phyloP scores from a whole-genome alignment of 73 alveolate genomes.

The Tetrahymena malaccensis region DNA sequence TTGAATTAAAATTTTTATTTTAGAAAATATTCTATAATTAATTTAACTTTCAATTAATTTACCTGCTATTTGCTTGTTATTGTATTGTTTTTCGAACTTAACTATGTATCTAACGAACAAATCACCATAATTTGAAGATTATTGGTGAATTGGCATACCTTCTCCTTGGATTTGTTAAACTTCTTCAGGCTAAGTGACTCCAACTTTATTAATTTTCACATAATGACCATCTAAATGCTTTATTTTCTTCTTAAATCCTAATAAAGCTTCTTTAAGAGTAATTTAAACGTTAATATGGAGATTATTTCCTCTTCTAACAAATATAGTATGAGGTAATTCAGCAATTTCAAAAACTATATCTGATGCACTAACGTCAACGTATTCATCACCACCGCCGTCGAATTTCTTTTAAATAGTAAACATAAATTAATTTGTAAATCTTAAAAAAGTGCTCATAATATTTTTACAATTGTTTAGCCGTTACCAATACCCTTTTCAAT shows the following conservation, averaged over 20 bases:
- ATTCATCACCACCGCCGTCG: constrained; percentile 76
- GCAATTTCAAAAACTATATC: constrained; percentile 59
- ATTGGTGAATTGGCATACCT: constrained; percentile 94
- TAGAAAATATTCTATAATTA: not conserved
- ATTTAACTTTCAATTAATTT: not conserved
- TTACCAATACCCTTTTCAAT: constrained; percentile 78
- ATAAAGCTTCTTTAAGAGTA: constrained; percentile 87
- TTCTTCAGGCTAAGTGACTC: constrained; percentile 84
- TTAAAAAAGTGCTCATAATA: not conserved
- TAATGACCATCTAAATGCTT: constrained; percentile 91
- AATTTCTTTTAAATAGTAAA: constrained; percentile 21
- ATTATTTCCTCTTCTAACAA: constrained; percentile 80
- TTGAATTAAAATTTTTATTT: not conserved
- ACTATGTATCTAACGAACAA: constrained; percentile 55
- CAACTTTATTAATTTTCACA: constrained; percentile 72
- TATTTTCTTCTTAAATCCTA: constrained; percentile 87
- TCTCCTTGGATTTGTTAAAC: constrained; percentile 80
- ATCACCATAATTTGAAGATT: constrained; percentile 86
- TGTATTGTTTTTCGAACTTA: not conserved
- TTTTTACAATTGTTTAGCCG: constrained; percentile 49
- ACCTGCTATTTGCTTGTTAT: not conserved
- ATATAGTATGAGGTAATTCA: constrained; percentile 67
- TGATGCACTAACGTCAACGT: constrained; percentile 71
- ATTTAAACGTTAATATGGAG: constrained; percentile 62
- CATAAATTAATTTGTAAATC: too few species aligned